Evolutionary conservation across 2,329 filamentous ascomycete genomes (phyloP).

Genomic region (Beauveria medogensis): DNA sequence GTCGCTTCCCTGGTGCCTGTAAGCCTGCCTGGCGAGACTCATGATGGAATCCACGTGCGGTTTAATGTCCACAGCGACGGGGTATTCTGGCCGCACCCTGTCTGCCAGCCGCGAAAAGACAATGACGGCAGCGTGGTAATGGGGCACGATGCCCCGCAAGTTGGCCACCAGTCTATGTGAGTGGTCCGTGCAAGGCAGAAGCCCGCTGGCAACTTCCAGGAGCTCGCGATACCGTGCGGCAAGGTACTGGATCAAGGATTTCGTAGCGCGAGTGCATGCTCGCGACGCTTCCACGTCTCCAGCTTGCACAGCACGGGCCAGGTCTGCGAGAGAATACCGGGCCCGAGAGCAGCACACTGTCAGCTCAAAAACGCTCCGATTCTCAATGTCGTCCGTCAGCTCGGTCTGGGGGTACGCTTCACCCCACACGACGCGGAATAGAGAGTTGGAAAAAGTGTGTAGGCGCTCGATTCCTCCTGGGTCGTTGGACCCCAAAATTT

Average conservation of each 20-base stretch:
- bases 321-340: slow-evolving; percentile 23
- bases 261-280: slow-evolving; percentile 14
- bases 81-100: slow-evolving; percentile 3
- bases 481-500: slow-evolving; percentile 2
- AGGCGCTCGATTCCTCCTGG: slow-evolving; percentile 20
- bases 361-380: slow-evolving; percentile 24
- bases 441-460: slow-evolving; percentile 24
- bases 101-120: slow-evolving; percentile 15
- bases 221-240: slow-evolving; percentile 19
- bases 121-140: slow-evolving; percentile 26
- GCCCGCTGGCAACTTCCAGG: slow-evolving; percentile 19
- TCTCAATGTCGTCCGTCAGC: slow-evolving; percentile 28
- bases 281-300: slow-evolving; percentile 17
- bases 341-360: slow-evolving; percentile 23
- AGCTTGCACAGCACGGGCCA: slow-evolving; percentile 15
- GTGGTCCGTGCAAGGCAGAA: slow-evolving; percentile 19
- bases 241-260: slow-evolving; percentile 16
- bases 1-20: slow-evolving; percentile 24
- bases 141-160: slow-evolving; percentile 25
- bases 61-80: background rate
- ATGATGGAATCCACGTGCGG: slow-evolving; percentile 16
- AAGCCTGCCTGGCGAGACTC: slow-evolving; percentile 24
- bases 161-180: slow-evolving; percentile 25
- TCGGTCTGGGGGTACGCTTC: slow-evolving; percentile 25
- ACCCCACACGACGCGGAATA: slow-evolving; percentile 27